Base-by-base conservation (phyloP, 176 grass and related monocot species). In the Carex scoparia region DNA sequence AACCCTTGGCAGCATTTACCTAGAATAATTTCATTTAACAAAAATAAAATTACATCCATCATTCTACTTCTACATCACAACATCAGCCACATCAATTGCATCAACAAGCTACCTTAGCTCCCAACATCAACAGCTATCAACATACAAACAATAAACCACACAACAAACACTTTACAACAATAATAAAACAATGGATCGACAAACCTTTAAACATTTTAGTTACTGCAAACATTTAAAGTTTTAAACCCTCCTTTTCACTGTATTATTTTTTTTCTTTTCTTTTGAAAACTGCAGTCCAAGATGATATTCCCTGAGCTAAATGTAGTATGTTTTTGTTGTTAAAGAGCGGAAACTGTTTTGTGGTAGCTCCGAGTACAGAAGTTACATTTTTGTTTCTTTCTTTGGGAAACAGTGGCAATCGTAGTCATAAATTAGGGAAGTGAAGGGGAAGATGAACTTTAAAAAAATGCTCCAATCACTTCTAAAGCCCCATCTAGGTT, bases 241-340 rank as follows among this genome's bases (percentile, higher is more conserved):
- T 23, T 23, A 23, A 23, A 23, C 23, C 23, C 23, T 59, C 9
- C 23, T 40, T 18, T 66, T 56, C 48, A 10, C 48, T 51, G 48
- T 51, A 51, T 23, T 42, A 23, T 23, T 23, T 23, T 23, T 61
- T 31, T 65, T 60, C 88, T 32, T 5, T 38, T 38, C 5, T 63
- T 86, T 84, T 61, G 10, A 31, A 13, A 13, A 69, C 48, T 80
- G 65, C 93, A 95, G 93, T 90, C 31, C 91, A 89, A 86, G 93
- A 95, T 61, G 93, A 95, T 86, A 86, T 92, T 80, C 89, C 92
- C 87, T 75, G 12, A 72, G 68, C 80, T 91, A 90, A 74, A 63
- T 86, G 63, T 80, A 81, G 75, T 35, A 33, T 60, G 33, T 28
- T 62, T 80, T 40, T 80, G 78, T 28, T 28, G 8, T 46, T 51